Conservation (phyloP, 2,329 filamentous ascomycete genomes). For the Phyllosticta paracitricarpa region DNA sequence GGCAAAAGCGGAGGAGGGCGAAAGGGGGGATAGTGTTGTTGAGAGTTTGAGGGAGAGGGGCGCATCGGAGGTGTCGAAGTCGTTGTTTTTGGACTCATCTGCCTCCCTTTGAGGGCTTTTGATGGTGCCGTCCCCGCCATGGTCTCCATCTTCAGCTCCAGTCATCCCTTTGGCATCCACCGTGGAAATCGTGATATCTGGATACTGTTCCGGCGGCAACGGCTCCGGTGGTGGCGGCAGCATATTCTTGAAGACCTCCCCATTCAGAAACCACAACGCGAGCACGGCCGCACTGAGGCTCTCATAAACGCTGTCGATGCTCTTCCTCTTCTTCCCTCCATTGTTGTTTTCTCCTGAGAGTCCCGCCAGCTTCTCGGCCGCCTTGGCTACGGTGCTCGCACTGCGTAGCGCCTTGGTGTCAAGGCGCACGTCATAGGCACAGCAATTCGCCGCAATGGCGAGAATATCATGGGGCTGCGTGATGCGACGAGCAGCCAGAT, state of each 20-base stretch:
- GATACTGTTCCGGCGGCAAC: not conserved
- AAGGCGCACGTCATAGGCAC: constrained; percentile 9
- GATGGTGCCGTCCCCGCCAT: too few relatives aligned
- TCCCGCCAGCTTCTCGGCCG: not conserved
- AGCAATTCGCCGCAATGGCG: constrained; percentile 12
- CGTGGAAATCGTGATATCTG: not conserved
- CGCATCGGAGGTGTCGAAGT: not conserved
- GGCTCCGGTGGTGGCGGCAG: not conserved
- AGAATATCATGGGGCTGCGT: constrained; percentile 7
- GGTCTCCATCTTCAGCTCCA: too few relatives aligned
- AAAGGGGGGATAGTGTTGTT: not conserved
- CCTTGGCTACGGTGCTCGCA: not conserved
- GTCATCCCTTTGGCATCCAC: too few relatives aligned
- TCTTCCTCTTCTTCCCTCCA: not conserved
- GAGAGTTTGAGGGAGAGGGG: not conserved
- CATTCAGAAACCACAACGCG: constrained; percentile 11
- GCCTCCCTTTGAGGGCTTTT: too few relatives aligned
- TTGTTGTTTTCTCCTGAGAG: not conserved
- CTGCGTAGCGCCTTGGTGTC: not conserved
- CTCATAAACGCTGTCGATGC: not conserved
- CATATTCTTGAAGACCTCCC: constrained; percentile 11
- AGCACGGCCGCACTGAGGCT: constrained; percentile 10
- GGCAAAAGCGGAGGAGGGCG: too few relatives aligned
- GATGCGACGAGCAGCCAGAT: constrained; percentile 9
- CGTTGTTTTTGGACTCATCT: not conserved